Evolutionary conservation across 2,329 filamentous ascomycete genomes (phyloP).

Genomic region (Phialophora chinensis): DNA sequence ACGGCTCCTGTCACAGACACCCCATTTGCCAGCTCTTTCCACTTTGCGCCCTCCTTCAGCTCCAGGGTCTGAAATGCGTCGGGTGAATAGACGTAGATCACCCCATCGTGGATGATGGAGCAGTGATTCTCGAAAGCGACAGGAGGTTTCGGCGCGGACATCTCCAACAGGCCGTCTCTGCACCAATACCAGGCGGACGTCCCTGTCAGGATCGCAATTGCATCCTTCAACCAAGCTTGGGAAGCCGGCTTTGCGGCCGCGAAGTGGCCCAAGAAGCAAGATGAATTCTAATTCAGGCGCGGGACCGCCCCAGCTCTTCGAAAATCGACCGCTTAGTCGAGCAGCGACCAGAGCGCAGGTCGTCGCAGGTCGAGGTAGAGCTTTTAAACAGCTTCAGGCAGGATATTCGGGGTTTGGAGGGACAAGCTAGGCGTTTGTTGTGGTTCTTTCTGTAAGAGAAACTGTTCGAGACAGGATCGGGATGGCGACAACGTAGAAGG

Average conservation of each 20-base stretch:
- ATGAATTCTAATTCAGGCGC: not conserved
- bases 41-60: conserved; percentile 71
- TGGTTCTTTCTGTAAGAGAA: not conserved
- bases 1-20: conserved; percentile 74
- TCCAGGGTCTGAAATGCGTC: conserved; percentile 76
- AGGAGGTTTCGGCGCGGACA: conserved; percentile 75
- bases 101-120: conserved; percentile 79
- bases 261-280: not conserved
- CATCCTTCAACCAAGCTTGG: conserved; percentile 22
- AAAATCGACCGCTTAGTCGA: not conserved
- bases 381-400: not conserved
- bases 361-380: not conserved
- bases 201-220: conserved; percentile 24
- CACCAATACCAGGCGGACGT: conserved; percentile 15
- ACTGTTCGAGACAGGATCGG: not conserved
- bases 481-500: too few relatives aligned
- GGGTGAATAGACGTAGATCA: conserved; percentile 81
- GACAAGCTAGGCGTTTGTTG: not conserved
- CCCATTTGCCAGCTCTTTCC: conserved; percentile 70
- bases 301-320: not conserved
- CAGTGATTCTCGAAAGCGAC: conserved; percentile 77
- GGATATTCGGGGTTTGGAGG: not conserved
- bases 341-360: not conserved
- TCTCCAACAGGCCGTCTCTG: conserved; percentile 47
- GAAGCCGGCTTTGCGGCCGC: not conserved